Evolutionary conservation across 140 eudicot species (phyloP).

Genomic region (Bidens hawaiensis): DNA sequence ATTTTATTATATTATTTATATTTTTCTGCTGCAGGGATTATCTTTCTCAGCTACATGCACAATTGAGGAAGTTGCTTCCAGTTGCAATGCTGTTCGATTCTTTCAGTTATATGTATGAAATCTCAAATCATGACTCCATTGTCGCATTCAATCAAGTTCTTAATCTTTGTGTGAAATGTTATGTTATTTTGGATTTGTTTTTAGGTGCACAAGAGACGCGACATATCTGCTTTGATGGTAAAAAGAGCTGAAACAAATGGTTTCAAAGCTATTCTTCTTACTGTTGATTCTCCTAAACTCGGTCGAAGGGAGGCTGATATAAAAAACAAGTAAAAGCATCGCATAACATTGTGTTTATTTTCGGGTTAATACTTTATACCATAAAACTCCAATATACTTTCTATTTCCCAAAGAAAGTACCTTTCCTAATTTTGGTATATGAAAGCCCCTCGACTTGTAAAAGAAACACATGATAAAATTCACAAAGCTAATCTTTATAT

Average conservation of each 20-base stretch:
- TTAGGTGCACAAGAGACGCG: conserved; percentile 53
- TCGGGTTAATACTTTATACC: too few species aligned
- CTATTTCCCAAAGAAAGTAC: too few species aligned
- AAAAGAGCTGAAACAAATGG: conserved; percentile 85
- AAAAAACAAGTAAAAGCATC: conserved; percentile 57
- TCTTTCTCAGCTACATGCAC: conserved; percentile 71
- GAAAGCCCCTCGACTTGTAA: too few species aligned
- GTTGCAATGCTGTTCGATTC: conserved; percentile 76
- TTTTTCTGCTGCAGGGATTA: conserved; percentile 41
- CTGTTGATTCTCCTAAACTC: conserved; percentile 77
- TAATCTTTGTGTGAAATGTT: not conserved
- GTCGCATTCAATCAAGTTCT: not conserved
- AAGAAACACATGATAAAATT: too few species aligned
- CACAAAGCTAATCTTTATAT: too few species aligned
- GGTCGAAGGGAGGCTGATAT: conserved; percentile 90
- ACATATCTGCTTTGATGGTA: conserved; percentile 59
- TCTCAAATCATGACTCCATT: conserved; percentile 1
- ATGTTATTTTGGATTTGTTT: not conserved
- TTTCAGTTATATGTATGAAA: conserved; percentile 68
- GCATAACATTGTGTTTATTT: too few species aligned
- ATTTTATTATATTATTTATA: not conserved
- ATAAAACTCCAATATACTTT: too few species aligned
- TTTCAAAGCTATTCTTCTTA: conserved; percentile 74
- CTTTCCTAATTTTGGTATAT: too few species aligned
- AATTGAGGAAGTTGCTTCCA: conserved; percentile 86